phyloP scores from a whole-genome alignment of 331 rosid species.

The Malus hybrid region DNA sequence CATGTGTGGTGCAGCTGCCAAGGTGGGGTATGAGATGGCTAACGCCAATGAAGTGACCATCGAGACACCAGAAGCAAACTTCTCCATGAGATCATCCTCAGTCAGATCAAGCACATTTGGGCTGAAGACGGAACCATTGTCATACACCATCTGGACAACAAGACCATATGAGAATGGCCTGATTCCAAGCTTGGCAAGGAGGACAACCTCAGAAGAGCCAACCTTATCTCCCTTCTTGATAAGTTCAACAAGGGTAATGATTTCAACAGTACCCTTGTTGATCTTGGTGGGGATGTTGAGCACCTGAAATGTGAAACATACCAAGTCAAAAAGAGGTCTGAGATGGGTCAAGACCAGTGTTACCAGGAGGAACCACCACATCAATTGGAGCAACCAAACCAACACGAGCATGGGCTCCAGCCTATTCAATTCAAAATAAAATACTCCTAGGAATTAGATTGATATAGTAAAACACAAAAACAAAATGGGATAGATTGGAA shows the following conservation, averaged over 20 bases:
- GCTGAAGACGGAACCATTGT: slow-evolving; percentile 69
- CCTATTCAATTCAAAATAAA: slow-evolving; percentile 23
- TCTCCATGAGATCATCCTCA: slow-evolving; percentile 66
- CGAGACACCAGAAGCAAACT: slow-evolving; percentile 67
- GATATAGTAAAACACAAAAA: background rate
- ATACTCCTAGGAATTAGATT: background rate
- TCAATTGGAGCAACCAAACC: slow-evolving; percentile 93
- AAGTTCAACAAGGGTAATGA: slow-evolving; percentile 83
- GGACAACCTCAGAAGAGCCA: slow-evolving; percentile 86
- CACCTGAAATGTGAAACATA: slow-evolving; percentile 30
- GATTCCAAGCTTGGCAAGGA: slow-evolving; percentile 82
- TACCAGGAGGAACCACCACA: slow-evolving; percentile 87
- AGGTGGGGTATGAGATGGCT: slow-evolving; percentile 70
- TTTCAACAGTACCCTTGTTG: slow-evolving; percentile 51
- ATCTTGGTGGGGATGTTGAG: slow-evolving; percentile 62
- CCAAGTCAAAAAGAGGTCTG: slow-evolving; percentile 55
- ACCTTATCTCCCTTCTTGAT: slow-evolving; percentile 92
- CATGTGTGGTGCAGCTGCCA: slow-evolving; percentile 89
- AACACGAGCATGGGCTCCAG: slow-evolving; percentile 97
- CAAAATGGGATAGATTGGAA: background rate
- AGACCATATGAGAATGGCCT: slow-evolving; percentile 95
- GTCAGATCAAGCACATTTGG: slow-evolving; percentile 87
- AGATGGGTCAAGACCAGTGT: slow-evolving; percentile 86
- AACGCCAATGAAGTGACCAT: slow-evolving; percentile 60
- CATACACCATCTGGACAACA: slow-evolving; percentile 56